A percentile compares a stretch with the other conserved stretches of the same genome.
These are phyloP conservation scores for Chaetothyriales sp. DNA, from an alignment of 2,329 filamentous ascomycete species.

Conservation along the genomic window DNA sequence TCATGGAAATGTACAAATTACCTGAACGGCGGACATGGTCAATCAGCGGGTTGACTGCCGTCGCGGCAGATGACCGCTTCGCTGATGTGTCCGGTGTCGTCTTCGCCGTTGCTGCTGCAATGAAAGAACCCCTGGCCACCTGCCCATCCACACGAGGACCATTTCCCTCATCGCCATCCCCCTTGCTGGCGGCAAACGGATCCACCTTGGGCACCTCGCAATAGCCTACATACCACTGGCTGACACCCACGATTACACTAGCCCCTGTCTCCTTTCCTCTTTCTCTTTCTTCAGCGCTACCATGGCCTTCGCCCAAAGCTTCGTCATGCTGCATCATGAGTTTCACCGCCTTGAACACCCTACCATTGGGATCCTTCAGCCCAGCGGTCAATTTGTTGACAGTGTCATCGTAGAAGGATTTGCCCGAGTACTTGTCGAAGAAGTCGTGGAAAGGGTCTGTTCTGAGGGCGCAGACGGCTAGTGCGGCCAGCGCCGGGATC, in stretches of 20 bases:
- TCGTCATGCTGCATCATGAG: not conserved
- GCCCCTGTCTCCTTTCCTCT: not conserved
- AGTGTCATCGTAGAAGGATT: conserved; percentile 5
- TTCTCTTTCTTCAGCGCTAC: conserved; percentile 1
- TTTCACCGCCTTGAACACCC: conserved; percentile 11
- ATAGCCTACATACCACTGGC: conserved; percentile 11
- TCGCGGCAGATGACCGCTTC: not conserved
- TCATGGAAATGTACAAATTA: conserved; percentile 7
- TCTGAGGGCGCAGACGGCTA: conserved; percentile 7
- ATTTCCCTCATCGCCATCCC: conserved; percentile 1
- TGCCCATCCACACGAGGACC: not conserved
- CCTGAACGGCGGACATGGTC: conserved; percentile 5
- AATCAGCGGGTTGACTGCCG: not conserved
- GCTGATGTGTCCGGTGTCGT: not conserved
- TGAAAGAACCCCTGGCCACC: not conserved
- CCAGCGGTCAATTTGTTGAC: conserved; percentile 7
- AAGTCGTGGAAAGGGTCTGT: conserved; percentile 8
- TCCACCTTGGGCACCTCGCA: conserved; percentile 9
- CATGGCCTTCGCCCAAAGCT: not conserved
- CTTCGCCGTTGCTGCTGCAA: not conserved
- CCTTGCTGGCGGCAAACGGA: conserved; percentile 6
- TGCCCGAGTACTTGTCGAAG: conserved; percentile 3
- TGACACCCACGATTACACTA: conserved; percentile 8
- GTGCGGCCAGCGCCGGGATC: conserved; percentile 6
- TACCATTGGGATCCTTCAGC: conserved; percentile 2